phyloP scores from a whole-genome alignment of 495 filamentous ascomycete genomes.

The Patellaria atrata region DNA sequence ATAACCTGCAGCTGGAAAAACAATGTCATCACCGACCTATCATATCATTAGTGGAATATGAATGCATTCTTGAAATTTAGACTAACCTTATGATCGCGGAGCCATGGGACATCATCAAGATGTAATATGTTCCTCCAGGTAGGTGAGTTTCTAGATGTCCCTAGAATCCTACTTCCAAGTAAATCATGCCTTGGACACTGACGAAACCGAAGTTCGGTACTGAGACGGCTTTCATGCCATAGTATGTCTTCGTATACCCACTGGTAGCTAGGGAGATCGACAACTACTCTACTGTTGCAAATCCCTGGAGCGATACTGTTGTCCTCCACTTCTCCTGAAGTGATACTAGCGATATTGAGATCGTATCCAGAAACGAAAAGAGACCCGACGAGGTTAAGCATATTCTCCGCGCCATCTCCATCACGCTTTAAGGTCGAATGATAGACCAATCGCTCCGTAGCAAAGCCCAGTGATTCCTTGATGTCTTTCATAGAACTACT shows the following conservation, averaged over 20 bases:
- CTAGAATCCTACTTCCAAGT: slow-evolving; percentile 3
- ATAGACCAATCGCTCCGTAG: neutral
- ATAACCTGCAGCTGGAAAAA: slow-evolving; percentile 9
- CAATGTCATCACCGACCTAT: slow-evolving; percentile 1
- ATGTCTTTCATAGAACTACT: slow-evolving; percentile 6
- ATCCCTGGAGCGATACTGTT: no score
- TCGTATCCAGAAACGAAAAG: slow-evolving; percentile 8
- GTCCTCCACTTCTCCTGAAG: no score
- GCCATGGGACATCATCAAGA: slow-evolving; percentile 14
- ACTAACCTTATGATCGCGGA: slow-evolving; percentile 8
- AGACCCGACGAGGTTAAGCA: slow-evolving; percentile 2
- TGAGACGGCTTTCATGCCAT: slow-evolving; percentile 9
- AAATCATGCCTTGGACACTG: slow-evolving; percentile 6
- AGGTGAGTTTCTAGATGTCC: slow-evolving; percentile 2
- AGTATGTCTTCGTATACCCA: slow-evolving; percentile 8
- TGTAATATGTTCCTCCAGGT: slow-evolving; percentile 7
- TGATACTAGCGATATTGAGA: no score
- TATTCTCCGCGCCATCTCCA: neutral
- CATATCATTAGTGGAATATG: no score
- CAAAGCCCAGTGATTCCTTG: neutral
- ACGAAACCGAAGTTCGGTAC: slow-evolving; percentile 5
- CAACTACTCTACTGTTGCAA: no score
- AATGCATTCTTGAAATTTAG: no score
- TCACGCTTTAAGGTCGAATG: slow-evolving; percentile 1
- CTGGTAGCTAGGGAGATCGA: slow-evolving; percentile 10